Evolutionary conservation across 768 basidiomycete genomes (phyloP).

Genomic region (Lactarius pseudohatsudake): DNA sequence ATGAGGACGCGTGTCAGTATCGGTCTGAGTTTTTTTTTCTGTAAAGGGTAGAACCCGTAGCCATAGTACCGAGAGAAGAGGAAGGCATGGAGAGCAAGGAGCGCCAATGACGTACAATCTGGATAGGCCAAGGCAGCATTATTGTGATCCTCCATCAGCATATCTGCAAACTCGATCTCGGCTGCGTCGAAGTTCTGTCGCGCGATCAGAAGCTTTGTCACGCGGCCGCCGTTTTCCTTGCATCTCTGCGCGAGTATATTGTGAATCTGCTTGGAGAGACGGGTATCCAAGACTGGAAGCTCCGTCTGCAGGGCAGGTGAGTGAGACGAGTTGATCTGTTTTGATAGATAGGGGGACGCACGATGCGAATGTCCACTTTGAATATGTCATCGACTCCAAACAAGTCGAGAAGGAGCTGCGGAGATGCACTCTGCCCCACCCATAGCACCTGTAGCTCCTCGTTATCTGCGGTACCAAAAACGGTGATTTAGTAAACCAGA

Average conservation of each 20-base stretch:
- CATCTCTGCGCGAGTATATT: slow-evolving; percentile 78
- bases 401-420: slow-evolving; percentile 78
- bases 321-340: slow-evolving; percentile 1
- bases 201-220: slow-evolving; percentile 67
- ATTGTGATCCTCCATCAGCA: slow-evolving; percentile 96
- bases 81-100: neutral
- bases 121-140: slow-evolving; percentile 92
- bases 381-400: slow-evolving; percentile 82
- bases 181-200: slow-evolving; percentile 90
- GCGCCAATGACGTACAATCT: slow-evolving; percentile 63
- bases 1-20: neutral
- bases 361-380: slow-evolving; percentile 66
- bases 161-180: slow-evolving; percentile 95
- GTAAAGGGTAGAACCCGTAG: neutral
- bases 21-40: neutral
- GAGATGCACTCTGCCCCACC: slow-evolving; percentile 82
- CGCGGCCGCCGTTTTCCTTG: slow-evolving; percentile 50
- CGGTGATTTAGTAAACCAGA: slow-evolving; percentile 8
- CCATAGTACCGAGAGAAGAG: neutral
- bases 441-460: slow-evolving; percentile 87
- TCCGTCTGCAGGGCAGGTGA: slow-evolving; percentile 46
- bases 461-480: slow-evolving; percentile 60
- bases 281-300: slow-evolving; percentile 70
- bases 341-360: slow-evolving; percentile 37
- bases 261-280: slow-evolving; percentile 78